Evolutionary conservation across 2,329 filamentous ascomycete genomes (phyloP), one percentile per base, ranked within the genome.

Genomic region (Emergomyces pasteurianus): DNA sequence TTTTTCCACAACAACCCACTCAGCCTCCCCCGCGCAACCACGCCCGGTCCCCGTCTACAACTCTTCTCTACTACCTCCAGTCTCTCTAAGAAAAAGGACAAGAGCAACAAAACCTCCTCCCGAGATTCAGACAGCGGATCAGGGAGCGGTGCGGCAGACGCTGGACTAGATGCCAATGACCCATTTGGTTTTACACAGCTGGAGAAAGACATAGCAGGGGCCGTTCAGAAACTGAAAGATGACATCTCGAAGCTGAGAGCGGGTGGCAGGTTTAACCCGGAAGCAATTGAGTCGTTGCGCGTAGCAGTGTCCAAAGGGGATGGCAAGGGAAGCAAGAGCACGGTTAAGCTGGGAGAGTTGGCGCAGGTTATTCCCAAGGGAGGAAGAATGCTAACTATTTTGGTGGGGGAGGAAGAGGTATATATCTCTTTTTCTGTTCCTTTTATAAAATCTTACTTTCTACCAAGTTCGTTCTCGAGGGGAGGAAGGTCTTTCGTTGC

Each of bases 311-410:
- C 63, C 76, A 79, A 63, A 78, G 49, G 49, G 7, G 49, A 53
- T 10, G 28, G 79, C 53, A 63, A 64, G 10, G 72, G 72, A 23
- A 67, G 59, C 26, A 83, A 80, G 62, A 76, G 81, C 62, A 81
- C 73, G 1, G 77, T 82, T 56, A 78, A 75, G 63, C 67, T 89
- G 58, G 79, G 80, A 10, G 85, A 88, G 68, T 68, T 89, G 61
- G 86, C 85, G 2, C 86, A 87, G 68, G 83, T 89, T 18, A 77
- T 88, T 46, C 83, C 84, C 0, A 85, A 86, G 67, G 85, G 80
- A 31, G 79, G 85, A 12, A 73, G 85, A 60, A 79, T 78, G 66
- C 71, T 88, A 36, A 81, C 83, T 62, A 76, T 89, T n/a, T 70
- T 87, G 26, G 83, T 83, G 46, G 82, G 84, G 16, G 86, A 89